Conservation (phyloP, 345 rosid genomes). For the Salix koriyanagi region DNA sequence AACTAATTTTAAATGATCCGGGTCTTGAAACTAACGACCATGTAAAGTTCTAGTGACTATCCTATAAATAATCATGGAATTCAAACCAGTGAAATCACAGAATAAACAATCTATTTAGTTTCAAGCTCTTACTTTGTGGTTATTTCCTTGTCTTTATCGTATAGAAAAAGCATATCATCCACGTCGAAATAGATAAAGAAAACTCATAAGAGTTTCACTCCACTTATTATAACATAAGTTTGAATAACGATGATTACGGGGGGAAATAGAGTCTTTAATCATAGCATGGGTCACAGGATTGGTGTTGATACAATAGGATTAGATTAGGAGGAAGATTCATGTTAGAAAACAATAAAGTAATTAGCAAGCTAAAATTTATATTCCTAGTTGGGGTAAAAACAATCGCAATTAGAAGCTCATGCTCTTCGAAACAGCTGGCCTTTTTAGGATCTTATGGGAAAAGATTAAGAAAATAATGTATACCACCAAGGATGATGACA, state of each 20-base stretch:
- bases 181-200: too few species aligned
- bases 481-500: constrained; percentile 30
- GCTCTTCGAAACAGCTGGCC: constrained; percentile 35
- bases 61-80: rapidly evolving
- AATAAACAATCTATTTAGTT: too few species aligned
- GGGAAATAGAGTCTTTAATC: too few species aligned
- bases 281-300: background rate
- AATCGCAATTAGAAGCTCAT: constrained; percentile 9
- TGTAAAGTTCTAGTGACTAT: rapidly evolving
- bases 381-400: background rate
- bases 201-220: too few species aligned
- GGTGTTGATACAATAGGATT: background rate
- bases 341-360: background rate
- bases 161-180: too few species aligned
- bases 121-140: too few species aligned
- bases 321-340: background rate
- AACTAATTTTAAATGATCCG: rapidly evolving
- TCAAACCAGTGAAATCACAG: too few species aligned
- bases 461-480: constrained; percentile 1
- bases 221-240: too few species aligned
- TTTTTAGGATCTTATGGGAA: background rate
- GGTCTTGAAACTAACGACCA: too few species aligned
- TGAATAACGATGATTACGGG: too few species aligned
- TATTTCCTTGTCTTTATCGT: too few species aligned
- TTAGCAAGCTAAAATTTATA: background rate